A percentile compares a stretch with the other conserved stretches of the same genome.
Conservation (phyloP, 371 early-diverging fungal genomes). For the Sporodiniella umbellata region DNA sequence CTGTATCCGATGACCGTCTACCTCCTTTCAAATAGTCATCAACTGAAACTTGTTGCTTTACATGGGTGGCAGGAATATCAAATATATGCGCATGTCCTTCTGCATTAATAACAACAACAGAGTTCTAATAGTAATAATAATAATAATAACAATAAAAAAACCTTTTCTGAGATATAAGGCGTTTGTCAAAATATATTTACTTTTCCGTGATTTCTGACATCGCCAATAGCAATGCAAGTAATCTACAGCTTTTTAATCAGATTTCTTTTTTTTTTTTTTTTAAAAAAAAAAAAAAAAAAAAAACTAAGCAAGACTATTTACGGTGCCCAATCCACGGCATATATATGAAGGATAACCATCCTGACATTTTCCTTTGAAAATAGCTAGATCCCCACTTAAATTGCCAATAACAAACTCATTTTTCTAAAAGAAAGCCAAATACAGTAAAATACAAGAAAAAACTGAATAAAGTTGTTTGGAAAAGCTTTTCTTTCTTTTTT, state of each 20-base stretch:
- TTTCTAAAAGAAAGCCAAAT: slow-evolving; percentile 52
- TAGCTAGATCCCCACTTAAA: slow-evolving; percentile 73
- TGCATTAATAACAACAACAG: slow-evolving; percentile 63
- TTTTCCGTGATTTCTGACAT: slow-evolving; percentile 61
- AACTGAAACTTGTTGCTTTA: slow-evolving; percentile 29
- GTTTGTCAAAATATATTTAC: too few species aligned
- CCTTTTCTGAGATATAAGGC: too few species aligned
- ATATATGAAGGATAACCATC: slow-evolving; percentile 52
- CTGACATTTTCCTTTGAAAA: slow-evolving; percentile 69
- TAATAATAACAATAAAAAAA: too few species aligned
- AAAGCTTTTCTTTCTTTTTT: too few species aligned
- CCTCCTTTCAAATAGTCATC: slow-evolving; percentile 41
- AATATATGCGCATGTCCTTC: slow-evolving; percentile 70
- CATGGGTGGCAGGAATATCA: slow-evolving; percentile 40
- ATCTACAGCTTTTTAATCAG: slow-evolving; percentile 34
- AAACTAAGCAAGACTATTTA: too few species aligned
- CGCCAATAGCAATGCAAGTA: slow-evolving; percentile 67
- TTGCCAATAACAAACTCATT: slow-evolving; percentile 85
- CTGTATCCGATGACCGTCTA: slow-evolving; percentile 39
- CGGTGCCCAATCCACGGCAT: slow-evolving; percentile 63
- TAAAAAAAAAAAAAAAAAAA: too few species aligned
- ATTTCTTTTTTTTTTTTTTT: neutral
- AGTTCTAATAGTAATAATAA: slow-evolving; percentile 34
- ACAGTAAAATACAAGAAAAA: neutral
- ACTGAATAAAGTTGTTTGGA: too few species aligned